Evolutionary conservation across 2,329 filamentous ascomycete genomes (phyloP).

Genomic region (Aspergillus quadrilineatus): DNA sequence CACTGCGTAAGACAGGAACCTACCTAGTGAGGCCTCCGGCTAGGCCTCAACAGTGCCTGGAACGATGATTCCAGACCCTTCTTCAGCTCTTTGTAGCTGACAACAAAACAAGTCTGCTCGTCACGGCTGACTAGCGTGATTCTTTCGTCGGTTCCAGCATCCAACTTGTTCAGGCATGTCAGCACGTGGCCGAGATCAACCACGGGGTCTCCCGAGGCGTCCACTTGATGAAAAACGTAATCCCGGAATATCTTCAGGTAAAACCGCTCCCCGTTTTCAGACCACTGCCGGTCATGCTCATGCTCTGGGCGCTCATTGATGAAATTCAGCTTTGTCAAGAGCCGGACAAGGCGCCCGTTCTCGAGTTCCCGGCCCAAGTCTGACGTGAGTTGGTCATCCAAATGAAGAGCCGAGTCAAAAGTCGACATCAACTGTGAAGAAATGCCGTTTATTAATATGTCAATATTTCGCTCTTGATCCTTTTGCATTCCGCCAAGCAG

Average conservation of each 20-base stretch:
- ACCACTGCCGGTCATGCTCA: slow-evolving; percentile 75
- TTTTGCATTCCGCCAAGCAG: slow-evolving; percentile 67
- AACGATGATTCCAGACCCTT: slow-evolving; percentile 62
- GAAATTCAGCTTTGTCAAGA: slow-evolving; percentile 78
- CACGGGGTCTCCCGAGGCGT: slow-evolving; percentile 76
- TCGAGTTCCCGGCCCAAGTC: slow-evolving; percentile 80
- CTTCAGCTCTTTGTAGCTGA: slow-evolving; percentile 87
- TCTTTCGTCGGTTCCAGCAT: slow-evolving; percentile 83
- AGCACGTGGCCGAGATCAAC: slow-evolving; percentile 87
- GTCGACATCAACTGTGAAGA: slow-evolving; percentile 71
- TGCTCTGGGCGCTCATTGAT: slow-evolving; percentile 89
- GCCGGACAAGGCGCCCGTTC: slow-evolving; percentile 78
- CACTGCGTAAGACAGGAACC: background rate
- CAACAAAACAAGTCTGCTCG: slow-evolving; percentile 82
- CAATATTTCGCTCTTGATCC: slow-evolving; percentile 67
- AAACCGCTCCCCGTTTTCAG: slow-evolving; percentile 88
- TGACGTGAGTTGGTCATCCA: slow-evolving; percentile 70
- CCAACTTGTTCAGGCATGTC: slow-evolving; percentile 83
- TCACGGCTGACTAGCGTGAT: slow-evolving; percentile 84
- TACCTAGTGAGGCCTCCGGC: slow-evolving; percentile 35
- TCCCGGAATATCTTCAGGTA: slow-evolving; percentile 93
- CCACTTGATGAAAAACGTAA: slow-evolving; percentile 95
- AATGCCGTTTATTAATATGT: slow-evolving; percentile 76
- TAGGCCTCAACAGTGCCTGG: slow-evolving; percentile 54
- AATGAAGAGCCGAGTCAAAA: slow-evolving; percentile 76